Percentiles rank a stretch among this genome's conserved stretches.
These are phyloP conservation scores for Neonectria faginata DNA, from an alignment of 2,329 filamentous ascomycete species.

Conservation along the genomic window DNA sequence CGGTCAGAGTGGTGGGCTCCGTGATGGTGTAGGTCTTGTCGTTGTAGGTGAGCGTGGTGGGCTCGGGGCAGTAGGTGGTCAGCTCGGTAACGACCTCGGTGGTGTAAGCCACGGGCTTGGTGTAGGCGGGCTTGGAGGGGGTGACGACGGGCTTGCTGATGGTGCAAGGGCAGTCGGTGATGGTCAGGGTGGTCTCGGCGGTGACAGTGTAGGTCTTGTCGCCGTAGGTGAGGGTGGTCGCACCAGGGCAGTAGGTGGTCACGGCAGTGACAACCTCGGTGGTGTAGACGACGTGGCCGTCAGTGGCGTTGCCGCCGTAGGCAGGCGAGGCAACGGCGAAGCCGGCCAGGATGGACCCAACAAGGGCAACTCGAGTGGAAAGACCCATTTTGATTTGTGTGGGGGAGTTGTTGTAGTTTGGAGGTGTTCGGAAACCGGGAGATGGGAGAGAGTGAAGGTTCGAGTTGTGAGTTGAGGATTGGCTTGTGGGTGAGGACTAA, in stretches of 20 bases:
- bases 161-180: background rate
- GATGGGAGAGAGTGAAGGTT: background rate
- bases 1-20: background rate
- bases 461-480: constrained; percentile 1
- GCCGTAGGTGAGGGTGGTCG: constrained; percentile 70
- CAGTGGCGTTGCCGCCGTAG: constrained; percentile 32
- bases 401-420: constrained; percentile 7
- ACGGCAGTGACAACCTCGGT: constrained; percentile 72
- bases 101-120: constrained; percentile 7
- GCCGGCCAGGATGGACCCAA: constrained; percentile 32
- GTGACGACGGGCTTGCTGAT: constrained; percentile 54
- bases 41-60: constrained; percentile 70
- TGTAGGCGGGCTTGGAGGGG: constrained; percentile 41
- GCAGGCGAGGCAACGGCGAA: constrained; percentile 29
- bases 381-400: constrained; percentile 32
- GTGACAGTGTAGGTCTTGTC: constrained; percentile 66
- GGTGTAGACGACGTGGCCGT: constrained; percentile 58
- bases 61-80: constrained; percentile 75
- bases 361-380: constrained; percentile 32
- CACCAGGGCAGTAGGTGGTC: constrained; percentile 75
- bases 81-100: constrained; percentile 68
- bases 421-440: background rate
- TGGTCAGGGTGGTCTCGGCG: background rate
- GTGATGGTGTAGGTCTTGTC: constrained; percentile 66
- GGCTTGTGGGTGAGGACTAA: background rate